Percentiles rank a stretch among this genome's conserved stretches.
Conservation (phyloP, 2,329 filamentous ascomycete species). For the Zasmidium citrigriseum region DNA sequence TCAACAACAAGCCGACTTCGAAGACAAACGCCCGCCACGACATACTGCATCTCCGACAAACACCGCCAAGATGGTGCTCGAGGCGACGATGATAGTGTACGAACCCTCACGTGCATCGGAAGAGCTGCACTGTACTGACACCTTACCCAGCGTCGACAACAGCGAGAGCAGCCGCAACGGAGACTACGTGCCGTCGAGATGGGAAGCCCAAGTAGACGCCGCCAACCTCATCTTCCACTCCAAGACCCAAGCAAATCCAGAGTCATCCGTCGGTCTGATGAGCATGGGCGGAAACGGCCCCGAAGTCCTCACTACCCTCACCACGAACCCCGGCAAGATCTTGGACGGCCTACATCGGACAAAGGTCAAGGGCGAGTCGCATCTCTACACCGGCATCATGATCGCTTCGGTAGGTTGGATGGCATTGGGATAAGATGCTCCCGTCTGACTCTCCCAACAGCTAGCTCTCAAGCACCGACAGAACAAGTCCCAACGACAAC, state of each 20-base stretch:
- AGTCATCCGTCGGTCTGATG: conserved; percentile 97
- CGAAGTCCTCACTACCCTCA: conserved; percentile 93
- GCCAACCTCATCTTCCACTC: conserved; percentile 93
- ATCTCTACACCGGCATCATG: conserved; percentile 91
- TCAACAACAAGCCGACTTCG: not conserved
- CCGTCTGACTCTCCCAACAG: conserved; percentile 48
- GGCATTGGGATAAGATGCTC: not conserved
- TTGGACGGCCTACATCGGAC: conserved; percentile 89
- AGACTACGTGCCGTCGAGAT: conserved; percentile 86
- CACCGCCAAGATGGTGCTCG: conserved; percentile 82
- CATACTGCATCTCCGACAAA: not conserved
- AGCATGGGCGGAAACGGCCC: conserved; percentile 94
- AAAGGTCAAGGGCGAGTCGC: conserved; percentile 86
- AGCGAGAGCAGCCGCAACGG: conserved; percentile 98
- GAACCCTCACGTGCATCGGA: conserved; percentile 11
- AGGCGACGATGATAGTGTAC: conserved; percentile 96
- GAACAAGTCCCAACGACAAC: conserved; percentile 94
- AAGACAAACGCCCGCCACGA: not conserved
- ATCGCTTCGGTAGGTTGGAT: conserved; percentile 75
- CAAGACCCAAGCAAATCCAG: conserved; percentile 92
- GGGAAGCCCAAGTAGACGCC: conserved; percentile 93
- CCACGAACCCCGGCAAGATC: conserved; percentile 93
- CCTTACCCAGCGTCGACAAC: conserved; percentile 77
- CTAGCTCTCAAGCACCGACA: conserved; percentile 96
- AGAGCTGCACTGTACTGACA: conserved; percentile 22